phyloP scores from a whole-genome alignment of 2,329 filamentous ascomycete species.

The Fusarium nygamai region DNA sequence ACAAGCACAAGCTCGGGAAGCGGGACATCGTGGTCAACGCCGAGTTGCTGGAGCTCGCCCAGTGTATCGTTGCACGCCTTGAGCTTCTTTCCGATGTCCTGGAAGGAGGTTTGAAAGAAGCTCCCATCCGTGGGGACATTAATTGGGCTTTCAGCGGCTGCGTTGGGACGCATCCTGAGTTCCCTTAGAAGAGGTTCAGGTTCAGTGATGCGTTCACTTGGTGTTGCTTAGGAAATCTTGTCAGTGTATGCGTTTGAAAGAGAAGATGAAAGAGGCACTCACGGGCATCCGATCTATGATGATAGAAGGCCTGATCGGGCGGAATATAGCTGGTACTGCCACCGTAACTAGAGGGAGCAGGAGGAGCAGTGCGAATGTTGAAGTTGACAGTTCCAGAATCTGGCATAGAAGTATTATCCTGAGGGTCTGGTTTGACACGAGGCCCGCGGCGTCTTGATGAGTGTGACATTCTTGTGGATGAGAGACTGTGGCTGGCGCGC shows the following conservation, averaged over 20 bases:
- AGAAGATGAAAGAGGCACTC: slow-evolving; percentile 34
- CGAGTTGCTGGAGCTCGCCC: slow-evolving; percentile 74
- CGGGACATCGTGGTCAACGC: slow-evolving; percentile 75
- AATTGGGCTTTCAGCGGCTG: slow-evolving; percentile 36
- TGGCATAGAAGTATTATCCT: slow-evolving; percentile 22
- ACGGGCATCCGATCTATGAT: slow-evolving; percentile 53
- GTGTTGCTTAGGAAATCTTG: slow-evolving; percentile 45
- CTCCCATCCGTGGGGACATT: slow-evolving; percentile 47
- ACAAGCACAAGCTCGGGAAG: slow-evolving; percentile 85
- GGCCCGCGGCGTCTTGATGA: slow-evolving; percentile 34
- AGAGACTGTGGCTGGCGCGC: slow-evolving; percentile 11
- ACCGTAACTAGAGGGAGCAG: slow-evolving; percentile 33
- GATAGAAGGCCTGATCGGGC: slow-evolving; percentile 40
- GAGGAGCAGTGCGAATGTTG: slow-evolving; percentile 13
- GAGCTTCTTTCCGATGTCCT: slow-evolving; percentile 68
- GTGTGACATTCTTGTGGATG: slow-evolving; percentile 35
- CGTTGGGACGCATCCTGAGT: slow-evolving; percentile 46
- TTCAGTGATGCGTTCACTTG: slow-evolving; percentile 50
- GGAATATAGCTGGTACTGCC: slow-evolving; percentile 21
- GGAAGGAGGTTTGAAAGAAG: slow-evolving; percentile 56
- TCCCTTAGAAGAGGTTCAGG: slow-evolving; percentile 52
- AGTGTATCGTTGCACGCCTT: slow-evolving; percentile 74
- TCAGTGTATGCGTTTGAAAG: slow-evolving; percentile 10
- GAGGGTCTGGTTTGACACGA: slow-evolving; percentile 45
- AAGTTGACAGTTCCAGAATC: slow-evolving; percentile 26